Conservation (phyloP, 768 basidiomycete genomes). For the Podaxis sp. region DNA sequence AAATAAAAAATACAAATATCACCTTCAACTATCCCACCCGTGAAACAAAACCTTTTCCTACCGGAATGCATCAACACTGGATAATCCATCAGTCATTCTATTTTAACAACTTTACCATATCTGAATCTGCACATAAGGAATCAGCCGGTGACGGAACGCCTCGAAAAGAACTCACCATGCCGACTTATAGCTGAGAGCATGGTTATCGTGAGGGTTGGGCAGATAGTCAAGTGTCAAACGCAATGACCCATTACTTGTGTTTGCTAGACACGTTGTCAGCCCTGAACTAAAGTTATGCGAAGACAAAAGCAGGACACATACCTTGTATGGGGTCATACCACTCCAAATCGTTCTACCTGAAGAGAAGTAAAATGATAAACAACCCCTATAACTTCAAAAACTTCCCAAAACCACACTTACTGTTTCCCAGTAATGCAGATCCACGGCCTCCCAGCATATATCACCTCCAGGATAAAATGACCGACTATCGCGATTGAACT, state of each 20-base stretch:
- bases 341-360: slow-evolving; percentile 59
- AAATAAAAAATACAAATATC: neutral
- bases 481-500: slow-evolving; percentile 70
- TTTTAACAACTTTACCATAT: neutral
- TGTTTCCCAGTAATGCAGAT: slow-evolving; percentile 75
- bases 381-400: slow-evolving; percentile 6
- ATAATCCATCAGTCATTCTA: no score
- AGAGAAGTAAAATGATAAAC: slow-evolving; percentile 34
- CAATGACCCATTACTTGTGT: slow-evolving; percentile 73
- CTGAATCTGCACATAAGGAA: slow-evolving; percentile 28
- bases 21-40: slow-evolving; percentile 80
- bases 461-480: slow-evolving; percentile 74
- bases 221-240: slow-evolving; percentile 74
- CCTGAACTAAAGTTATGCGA: neutral
- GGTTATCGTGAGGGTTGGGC: slow-evolving; percentile 34
- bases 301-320: slow-evolving; percentile 23
- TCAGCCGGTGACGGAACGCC: slow-evolving; percentile 10
- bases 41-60: slow-evolving; percentile 97
- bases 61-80: slow-evolving; percentile 48
- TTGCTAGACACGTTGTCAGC: slow-evolving; percentile 37
- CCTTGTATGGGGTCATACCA: slow-evolving; percentile 71
- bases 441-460: slow-evolving; percentile 84
- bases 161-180: slow-evolving; percentile 31
- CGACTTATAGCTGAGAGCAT: slow-evolving; percentile 86
- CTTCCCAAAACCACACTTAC: slow-evolving; percentile 19